phyloP scores from a whole-genome alignment of 495 filamentous ascomycete genomes.

The Xylaria scruposa region DNA sequence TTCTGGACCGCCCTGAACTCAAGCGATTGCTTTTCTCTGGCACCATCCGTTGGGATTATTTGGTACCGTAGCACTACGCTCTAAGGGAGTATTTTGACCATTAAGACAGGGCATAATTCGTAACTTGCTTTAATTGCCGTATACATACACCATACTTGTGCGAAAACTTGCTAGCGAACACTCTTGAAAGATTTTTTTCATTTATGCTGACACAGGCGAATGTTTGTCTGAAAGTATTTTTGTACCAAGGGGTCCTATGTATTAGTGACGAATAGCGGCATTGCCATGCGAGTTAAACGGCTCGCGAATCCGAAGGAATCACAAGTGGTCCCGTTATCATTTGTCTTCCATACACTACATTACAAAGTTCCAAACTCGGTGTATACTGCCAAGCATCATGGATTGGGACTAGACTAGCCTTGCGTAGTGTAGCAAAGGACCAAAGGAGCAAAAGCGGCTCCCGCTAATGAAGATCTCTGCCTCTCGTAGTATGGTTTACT shows the following conservation, averaged over 20 bases:
- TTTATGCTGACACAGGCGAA: neutral
- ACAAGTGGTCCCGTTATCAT: slow-evolving; percentile 13
- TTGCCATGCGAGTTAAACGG: neutral
- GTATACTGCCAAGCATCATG: slow-evolving; percentile 13
- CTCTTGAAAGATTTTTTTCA: neutral
- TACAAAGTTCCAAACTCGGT: slow-evolving; percentile 16
- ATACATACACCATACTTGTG: neutral
- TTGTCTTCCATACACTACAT: neutral
- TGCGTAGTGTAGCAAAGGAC: neutral
- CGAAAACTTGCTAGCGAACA: neutral
- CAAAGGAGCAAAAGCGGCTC: slow-evolving; percentile 19
- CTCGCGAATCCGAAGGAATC: slow-evolving; percentile 9
- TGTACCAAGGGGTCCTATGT: neutral
- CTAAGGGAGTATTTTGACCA: neutral
- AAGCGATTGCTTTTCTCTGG: slow-evolving; percentile 14
- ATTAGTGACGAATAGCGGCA: neutral
- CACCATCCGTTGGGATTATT: slow-evolving; percentile 10
- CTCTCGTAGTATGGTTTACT: neutral
- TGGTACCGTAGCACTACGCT: slow-evolving; percentile 8
- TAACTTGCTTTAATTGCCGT: neutral
- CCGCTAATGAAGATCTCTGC: slow-evolving; percentile 22
- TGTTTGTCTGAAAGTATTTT: neutral
- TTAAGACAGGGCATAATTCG: neutral
- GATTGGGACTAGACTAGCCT: slow-evolving; percentile 21
- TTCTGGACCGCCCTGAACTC: neutral